A percentile compares a stretch with the other conserved stretches of the same genome.
Conservation (phyloP, 106 monocot species). For the Amphibolis antarctica region DNA sequence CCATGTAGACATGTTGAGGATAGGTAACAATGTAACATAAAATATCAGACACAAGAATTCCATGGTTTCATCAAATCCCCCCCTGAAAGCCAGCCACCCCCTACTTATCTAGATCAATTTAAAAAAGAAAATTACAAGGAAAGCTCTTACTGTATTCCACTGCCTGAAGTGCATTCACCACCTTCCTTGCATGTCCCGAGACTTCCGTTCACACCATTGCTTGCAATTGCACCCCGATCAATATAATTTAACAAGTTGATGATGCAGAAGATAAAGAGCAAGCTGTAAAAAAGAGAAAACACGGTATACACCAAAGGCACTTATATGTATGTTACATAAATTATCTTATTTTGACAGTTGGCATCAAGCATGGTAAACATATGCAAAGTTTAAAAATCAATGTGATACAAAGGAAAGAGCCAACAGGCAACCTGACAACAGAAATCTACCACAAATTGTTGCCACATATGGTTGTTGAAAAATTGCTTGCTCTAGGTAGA, state of each 20-base stretch:
- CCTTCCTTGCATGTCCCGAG: constrained; percentile 42
- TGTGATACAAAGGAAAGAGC: neutral
- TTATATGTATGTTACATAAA: neutral
- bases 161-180: constrained; percentile 65
- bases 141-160: constrained; percentile 85
- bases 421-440: neutral
- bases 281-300: constrained; percentile 30
- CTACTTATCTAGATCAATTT: neutral
- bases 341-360: neutral
- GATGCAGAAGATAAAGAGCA: constrained; percentile 79
- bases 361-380: no score
- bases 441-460: no score
- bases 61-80: no score
- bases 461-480: no score
- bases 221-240: constrained; percentile 90
- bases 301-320: neutral
- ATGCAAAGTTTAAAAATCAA: neutral
- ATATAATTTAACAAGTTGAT: constrained; percentile 96
- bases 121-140: neutral
- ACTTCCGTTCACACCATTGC: constrained; percentile 93
- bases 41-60: no score
- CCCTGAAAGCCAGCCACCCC: no score
- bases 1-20: no score
- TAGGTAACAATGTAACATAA: no score
- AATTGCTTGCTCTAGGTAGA: no score